A percentile compares a stretch with the other conserved stretches of the same genome.
phyloP scores from a whole-genome alignment of 2,329 filamentous ascomycete genomes.

The Xylaria sp. region DNA sequence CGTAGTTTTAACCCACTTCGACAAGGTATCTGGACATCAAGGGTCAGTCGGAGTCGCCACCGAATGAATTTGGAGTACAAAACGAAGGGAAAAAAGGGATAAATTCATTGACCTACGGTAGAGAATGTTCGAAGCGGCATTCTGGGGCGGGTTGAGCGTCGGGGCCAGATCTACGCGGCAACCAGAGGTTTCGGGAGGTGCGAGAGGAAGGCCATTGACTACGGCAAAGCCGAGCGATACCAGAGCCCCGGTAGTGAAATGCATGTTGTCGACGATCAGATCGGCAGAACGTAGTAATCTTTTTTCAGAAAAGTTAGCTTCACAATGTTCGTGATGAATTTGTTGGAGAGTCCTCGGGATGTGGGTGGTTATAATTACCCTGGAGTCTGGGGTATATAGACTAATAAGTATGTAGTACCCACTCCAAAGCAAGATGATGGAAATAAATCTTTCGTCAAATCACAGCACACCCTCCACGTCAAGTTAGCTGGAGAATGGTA shows the following conservation, averaged over 20 bases:
- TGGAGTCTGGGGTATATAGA: slow-evolving; percentile 16
- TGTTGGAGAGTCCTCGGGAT: neutral
- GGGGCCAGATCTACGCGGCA: slow-evolving; percentile 25
- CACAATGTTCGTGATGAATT: slow-evolving; percentile 11
- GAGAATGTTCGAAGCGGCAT: slow-evolving; percentile 29
- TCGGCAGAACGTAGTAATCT: neutral
- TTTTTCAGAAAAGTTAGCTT: neutral
- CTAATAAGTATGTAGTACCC: slow-evolving; percentile 3
- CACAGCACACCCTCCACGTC: neutral
- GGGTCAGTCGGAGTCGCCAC: neutral
- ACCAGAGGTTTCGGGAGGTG: neutral
- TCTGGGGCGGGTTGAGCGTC: slow-evolving; percentile 26
- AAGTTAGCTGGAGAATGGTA: neutral
- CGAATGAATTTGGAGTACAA: no score
- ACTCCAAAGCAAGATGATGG: neutral
- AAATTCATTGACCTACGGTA: slow-evolving; percentile 14
- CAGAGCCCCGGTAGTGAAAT: slow-evolving; percentile 17
- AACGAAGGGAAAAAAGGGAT: neutral
- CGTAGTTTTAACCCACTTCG: slow-evolving; percentile 27
- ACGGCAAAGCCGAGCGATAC: slow-evolving; percentile 27
- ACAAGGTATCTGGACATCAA: slow-evolving; percentile 20
- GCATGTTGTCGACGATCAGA: slow-evolving; percentile 22
- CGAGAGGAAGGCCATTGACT: slow-evolving; percentile 20
- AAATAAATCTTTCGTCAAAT: neutral
- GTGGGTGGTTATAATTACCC: neutral